Evolutionary conservation across 2,329 filamentous ascomycete genomes (phyloP).

Genomic region (Cercospora sojina): DNA sequence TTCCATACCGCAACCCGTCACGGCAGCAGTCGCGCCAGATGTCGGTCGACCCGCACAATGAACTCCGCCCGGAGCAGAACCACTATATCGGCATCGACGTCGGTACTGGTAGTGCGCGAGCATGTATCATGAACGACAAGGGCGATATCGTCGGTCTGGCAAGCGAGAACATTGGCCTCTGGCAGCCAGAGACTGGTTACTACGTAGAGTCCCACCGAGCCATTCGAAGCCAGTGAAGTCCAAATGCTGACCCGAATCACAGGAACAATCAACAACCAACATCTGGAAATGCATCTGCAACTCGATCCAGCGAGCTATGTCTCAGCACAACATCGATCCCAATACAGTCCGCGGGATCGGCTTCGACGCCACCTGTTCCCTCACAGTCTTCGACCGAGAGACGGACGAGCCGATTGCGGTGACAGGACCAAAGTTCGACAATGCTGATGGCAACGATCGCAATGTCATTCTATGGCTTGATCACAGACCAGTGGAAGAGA

Average conservation of each 20-base stretch:
- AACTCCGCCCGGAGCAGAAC: slow-evolving; percentile 56
- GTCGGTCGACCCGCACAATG: slow-evolving; percentile 55
- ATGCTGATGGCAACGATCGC: slow-evolving; percentile 74
- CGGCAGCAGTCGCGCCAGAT: slow-evolving; percentile 48
- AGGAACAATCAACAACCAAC: slow-evolving; percentile 97
- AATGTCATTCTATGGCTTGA: slow-evolving; percentile 98
- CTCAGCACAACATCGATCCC: slow-evolving; percentile 75
- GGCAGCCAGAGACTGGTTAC: slow-evolving; percentile 56
- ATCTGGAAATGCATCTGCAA: slow-evolving; percentile 95
- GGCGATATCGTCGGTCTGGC: slow-evolving; percentile 75
- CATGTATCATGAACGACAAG: slow-evolving; percentile 88
- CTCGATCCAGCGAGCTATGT: slow-evolving; percentile 78
- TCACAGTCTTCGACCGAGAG: slow-evolving; percentile 84
- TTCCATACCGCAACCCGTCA: slow-evolving; percentile 38
- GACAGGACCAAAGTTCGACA: slow-evolving; percentile 79
- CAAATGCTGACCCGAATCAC: not conserved
- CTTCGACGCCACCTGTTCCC: slow-evolving; percentile 97
- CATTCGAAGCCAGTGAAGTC: not conserved
- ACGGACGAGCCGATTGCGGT: slow-evolving; percentile 90
- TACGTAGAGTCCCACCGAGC: slow-evolving; percentile 43
- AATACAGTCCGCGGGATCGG: slow-evolving; percentile 82
- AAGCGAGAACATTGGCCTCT: slow-evolving; percentile 53
- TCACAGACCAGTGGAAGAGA: slow-evolving; percentile 87
- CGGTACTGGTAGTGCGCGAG: slow-evolving; percentile 89
- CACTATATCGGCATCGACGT: slow-evolving; percentile 89